Base-by-base conservation (phyloP, 2,329 filamentous ascomycete species). In the Hypoxylon sp. region DNA sequence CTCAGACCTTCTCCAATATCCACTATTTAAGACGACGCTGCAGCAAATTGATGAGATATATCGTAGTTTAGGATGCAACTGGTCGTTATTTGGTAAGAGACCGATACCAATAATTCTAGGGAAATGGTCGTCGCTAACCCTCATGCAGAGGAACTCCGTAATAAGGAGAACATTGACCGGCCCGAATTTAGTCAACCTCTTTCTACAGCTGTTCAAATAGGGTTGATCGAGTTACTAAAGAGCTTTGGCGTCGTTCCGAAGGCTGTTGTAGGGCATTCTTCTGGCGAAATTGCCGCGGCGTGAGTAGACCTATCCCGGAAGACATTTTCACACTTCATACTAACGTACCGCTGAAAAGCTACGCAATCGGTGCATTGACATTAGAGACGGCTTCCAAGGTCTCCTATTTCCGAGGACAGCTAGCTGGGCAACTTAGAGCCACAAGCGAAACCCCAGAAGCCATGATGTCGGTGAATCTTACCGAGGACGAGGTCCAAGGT, bases 221-320 rank as follows among this genome's bases (percentile, higher is more conserved):
- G 75, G 0, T 67, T 82, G 2, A 72, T 81, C 1, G 76, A 79
- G 11, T 73, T 81, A 0, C 60, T 81, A 0, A 52, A 59, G 14
- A 73, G 67, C 3, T 75, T 76, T 34, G 73, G 69, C 2, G 48
- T 80, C 4, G 41, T 58, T 1, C 77, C 78, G 0, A 62, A 59
- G 0, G 75, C 74, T 0, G 77, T 80, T 0, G 60, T 79, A 0
- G 78, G 79, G 1, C 79, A 80, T 53, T 81, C 79, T 0, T 77
- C 75, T 0, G 79, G 79, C 5, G 80, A 82, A 41, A 80, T 81
- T 36, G 79, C 79, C 0, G 79, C 79, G 1, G 80, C 78, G 17
- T 81, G 77, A 53, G 69, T 60, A 36, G 25, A 50, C 57, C 7
- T 41, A 49, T 11, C 13, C 43, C 11, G 45, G 10, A 23, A 9